Percentiles rank a stretch among this genome's conserved stretches.
Conservation (phyloP, 2,329 filamentous ascomycete species). For the Penicillium sp. region DNA sequence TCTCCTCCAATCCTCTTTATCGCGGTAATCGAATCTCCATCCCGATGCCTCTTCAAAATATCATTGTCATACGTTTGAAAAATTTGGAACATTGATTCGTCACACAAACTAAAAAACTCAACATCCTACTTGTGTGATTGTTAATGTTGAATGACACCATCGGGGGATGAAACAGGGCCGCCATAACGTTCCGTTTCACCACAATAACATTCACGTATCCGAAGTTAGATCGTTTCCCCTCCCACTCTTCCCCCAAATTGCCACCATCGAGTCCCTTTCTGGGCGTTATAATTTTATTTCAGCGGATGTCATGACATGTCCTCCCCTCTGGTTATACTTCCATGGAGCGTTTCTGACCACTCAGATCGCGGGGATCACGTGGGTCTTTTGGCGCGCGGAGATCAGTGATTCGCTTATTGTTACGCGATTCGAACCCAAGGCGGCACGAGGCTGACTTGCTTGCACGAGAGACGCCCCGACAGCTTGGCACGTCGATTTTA, state of each 20-base stretch:
- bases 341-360: neutral
- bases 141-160: neutral
- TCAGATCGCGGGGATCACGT: neutral
- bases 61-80: too few species aligned
- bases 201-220: too few species aligned
- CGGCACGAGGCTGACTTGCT: neutral
- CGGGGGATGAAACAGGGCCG: too few species aligned
- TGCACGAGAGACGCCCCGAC: neutral
- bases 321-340: neutral
- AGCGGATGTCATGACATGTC: neutral
- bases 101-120: neutral
- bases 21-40: neutral
- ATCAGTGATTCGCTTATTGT: conserved; percentile 1
- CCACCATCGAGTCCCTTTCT: too few species aligned
- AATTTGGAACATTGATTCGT: neutral
- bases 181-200: too few species aligned
- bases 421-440: neutral
- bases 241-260: too few species aligned
- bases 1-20: neutral
- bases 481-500: neutral
- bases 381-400: neutral
- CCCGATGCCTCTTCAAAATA: neutral
- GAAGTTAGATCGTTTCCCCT: too few species aligned
- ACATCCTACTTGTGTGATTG: neutral
- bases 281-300: too few species aligned